These are phyloP conservation scores for Beauveria scarabaeidicola DNA, from an alignment of 2,329 filamentous ascomycete genomes.

Conservation along the genomic window DNA sequence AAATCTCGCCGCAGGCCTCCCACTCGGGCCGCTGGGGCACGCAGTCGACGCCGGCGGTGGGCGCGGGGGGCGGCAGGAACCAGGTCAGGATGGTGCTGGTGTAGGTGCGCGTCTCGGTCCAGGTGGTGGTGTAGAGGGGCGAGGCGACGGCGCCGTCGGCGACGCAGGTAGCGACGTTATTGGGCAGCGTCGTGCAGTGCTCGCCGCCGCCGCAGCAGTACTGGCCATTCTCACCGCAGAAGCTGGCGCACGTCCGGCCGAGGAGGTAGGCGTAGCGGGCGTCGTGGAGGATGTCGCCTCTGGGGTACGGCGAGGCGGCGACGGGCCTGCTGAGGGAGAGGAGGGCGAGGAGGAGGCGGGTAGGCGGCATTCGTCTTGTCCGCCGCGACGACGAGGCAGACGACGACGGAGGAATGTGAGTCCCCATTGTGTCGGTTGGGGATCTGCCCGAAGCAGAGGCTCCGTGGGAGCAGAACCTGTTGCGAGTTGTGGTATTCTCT, in stretches of 20 bases:
- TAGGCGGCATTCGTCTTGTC: neutral
- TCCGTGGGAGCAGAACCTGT: neutral
- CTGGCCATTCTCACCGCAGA: constrained; percentile 47
- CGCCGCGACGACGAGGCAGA: constrained; percentile 2
- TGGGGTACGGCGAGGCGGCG: constrained; percentile 40
- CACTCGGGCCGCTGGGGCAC: constrained; percentile 43
- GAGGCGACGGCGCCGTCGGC: constrained; percentile 24
- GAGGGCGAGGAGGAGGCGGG: constrained; percentile 29
- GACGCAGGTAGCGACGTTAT: constrained; percentile 42
- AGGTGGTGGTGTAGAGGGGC: constrained; percentile 45
- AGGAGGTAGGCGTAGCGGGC: constrained; percentile 42
- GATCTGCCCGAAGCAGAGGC: constrained; percentile 2
- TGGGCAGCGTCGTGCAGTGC: constrained; percentile 41
- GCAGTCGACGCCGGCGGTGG: constrained; percentile 39
- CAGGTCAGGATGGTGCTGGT: constrained; percentile 50
- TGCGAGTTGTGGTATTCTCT: neutral
- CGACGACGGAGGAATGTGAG: constrained; percentile 9
- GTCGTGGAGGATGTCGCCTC: constrained; percentile 35
- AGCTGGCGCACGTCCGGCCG: constrained; percentile 39
- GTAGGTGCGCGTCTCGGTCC: constrained; percentile 51
- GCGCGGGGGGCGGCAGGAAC: constrained; percentile 35
- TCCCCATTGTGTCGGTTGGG: neutral
- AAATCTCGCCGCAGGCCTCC: constrained; percentile 57
- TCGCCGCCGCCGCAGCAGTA: constrained; percentile 45
- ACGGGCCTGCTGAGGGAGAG: constrained; percentile 22